Percentiles rank a stretch among this genome's conserved stretches.
Conservation (phyloP, 352 stramenopile species). For the Globisporangium carolinianum region DNA sequence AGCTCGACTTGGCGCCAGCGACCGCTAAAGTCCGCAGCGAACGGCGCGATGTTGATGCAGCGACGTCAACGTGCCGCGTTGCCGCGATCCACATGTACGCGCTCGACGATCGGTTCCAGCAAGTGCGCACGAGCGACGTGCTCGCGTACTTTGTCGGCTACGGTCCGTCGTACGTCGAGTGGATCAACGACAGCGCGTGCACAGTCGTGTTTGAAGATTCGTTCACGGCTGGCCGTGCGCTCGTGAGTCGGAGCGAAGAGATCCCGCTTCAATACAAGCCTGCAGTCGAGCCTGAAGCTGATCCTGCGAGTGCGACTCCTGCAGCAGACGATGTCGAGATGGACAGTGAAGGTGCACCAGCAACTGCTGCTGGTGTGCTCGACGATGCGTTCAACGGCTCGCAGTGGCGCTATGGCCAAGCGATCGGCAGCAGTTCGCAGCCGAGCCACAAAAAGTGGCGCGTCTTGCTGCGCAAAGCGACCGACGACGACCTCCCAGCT, state of each 20-base stretch:
- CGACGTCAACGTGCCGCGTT: no score
- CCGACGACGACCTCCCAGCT: constrained; percentile 66
- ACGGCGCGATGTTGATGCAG: constrained; percentile 50
- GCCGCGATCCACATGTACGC: constrained; percentile 74
- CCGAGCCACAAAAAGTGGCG: constrained; percentile 58
- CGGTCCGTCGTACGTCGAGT: constrained; percentile 81
- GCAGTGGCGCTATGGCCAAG: constrained; percentile 43
- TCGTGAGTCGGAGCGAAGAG: constrained; percentile 48
- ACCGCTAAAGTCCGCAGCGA: constrained; percentile 53
- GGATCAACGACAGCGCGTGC: constrained; percentile 83
- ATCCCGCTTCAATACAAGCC: constrained; percentile 42
- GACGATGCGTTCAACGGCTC: constrained; percentile 62
- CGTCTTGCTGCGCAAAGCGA: constrained; percentile 61
- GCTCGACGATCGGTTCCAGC: constrained; percentile 70
- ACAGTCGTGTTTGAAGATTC: constrained; percentile 79
- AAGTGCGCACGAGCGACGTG: constrained; percentile 74
- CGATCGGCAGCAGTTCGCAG: constrained; percentile 50
- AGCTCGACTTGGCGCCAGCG: constrained; percentile 25
- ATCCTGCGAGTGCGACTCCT: not conserved
- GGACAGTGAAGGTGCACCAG: constrained; percentile 21
- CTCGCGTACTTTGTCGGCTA: constrained; percentile 76
- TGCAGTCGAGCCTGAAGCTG: not conserved
- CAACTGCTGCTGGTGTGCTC: constrained; percentile 21
- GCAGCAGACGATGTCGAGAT: constrained; percentile 49
- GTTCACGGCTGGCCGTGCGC: constrained; percentile 53